Evolutionary conservation across 2,329 filamentous ascomycete genomes (phyloP), one percentile per base, ranked within the genome.

Genomic region (Penicillium sp.): DNA sequence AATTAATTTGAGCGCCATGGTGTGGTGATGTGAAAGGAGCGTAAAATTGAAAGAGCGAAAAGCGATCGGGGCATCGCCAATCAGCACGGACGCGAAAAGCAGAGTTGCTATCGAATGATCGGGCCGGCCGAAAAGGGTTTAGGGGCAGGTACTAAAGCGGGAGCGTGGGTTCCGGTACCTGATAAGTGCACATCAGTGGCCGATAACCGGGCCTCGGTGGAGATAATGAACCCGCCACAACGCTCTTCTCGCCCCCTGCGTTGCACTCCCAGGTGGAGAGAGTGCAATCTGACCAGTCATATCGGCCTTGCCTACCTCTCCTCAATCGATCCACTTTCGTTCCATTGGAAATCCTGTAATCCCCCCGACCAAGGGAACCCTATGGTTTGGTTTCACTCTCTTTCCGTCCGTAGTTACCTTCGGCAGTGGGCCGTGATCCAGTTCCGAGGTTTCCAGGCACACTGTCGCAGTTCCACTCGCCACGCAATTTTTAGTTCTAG

Each of bases 1-100:
- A 51, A 81, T 62, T 64, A 77, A 75, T 56, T 73, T 67, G 45
- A 72, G 46, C 28, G 63, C 67, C 63, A 63, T 68, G 56, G 16
- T 46, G 25, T 11, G 10, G 18, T 13, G 10, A 43, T 20, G 28
- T 39, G 6, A 44, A 9, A 36, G 9, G 16, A 35, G 24, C 20
- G n/a, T 13, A 30, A 33, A 39, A 31, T 36, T 28, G 14, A 38
- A 18, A 31, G 7, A 36, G 24, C 30, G 44, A 5, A 41, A 35
- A 35, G 30, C 20, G 35, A 44, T 27, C 22, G 16, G 46, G 46
- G 24, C 20, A 10, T 38, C 13, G 30, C 22, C 38, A 44, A 36
- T 38, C 44, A 51, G 44, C 42, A 25, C n/a, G n/a, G n/a, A 39
- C 35, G 20, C 44, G 6, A 18, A 25, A 30, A 38, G 22, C 22